Percentiles rank a stretch among this genome's conserved stretches.
Evolutionary conservation across 441 rosid genomes (phyloP).

Genomic region (Melastoma candidum): DNA sequence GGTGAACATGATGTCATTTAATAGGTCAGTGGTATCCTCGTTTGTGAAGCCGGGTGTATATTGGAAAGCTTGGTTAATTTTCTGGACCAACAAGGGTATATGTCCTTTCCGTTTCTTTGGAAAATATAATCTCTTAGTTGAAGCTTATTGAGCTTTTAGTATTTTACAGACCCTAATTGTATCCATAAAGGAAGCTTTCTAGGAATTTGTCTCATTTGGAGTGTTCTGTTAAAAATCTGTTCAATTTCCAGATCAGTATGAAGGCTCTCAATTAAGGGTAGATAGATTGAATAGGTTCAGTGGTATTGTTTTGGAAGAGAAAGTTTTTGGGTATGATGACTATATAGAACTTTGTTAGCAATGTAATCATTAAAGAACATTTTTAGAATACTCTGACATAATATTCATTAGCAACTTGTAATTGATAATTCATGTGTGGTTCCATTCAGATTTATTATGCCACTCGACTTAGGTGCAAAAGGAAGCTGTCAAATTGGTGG

Average conservation of each 20-base stretch:
- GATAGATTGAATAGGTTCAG: too few relatives aligned
- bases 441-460: slow-evolving; percentile 91
- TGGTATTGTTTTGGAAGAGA: too few relatives aligned
- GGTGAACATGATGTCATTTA: slow-evolving; percentile 3
- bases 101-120: slow-evolving; percentile 4
- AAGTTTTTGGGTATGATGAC: too few relatives aligned
- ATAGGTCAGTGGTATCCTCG: slow-evolving; percentile 86
- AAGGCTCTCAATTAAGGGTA: too few relatives aligned
- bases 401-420: slow-evolving; percentile 5
- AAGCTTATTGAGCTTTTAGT: neutral
- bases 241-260: too few relatives aligned
- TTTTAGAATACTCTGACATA: too few relatives aligned
- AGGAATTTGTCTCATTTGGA: too few relatives aligned
- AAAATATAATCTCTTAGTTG: slow-evolving; percentile 7
- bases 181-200: too few relatives aligned
- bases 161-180: too few relatives aligned
- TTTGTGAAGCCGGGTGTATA: slow-evolving; percentile 98
- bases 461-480: slow-evolving; percentile 98
- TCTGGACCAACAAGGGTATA: slow-evolving; percentile 75
- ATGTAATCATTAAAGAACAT: too few relatives aligned
- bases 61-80: slow-evolving; percentile 72
- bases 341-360: too few relatives aligned
- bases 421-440: slow-evolving; percentile 26
- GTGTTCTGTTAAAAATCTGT: too few relatives aligned
- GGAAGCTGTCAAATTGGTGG: slow-evolving; percentile 99